phyloP scores from a whole-genome alignment of 208 protist genomes.

The Leishmania major region DNA sequence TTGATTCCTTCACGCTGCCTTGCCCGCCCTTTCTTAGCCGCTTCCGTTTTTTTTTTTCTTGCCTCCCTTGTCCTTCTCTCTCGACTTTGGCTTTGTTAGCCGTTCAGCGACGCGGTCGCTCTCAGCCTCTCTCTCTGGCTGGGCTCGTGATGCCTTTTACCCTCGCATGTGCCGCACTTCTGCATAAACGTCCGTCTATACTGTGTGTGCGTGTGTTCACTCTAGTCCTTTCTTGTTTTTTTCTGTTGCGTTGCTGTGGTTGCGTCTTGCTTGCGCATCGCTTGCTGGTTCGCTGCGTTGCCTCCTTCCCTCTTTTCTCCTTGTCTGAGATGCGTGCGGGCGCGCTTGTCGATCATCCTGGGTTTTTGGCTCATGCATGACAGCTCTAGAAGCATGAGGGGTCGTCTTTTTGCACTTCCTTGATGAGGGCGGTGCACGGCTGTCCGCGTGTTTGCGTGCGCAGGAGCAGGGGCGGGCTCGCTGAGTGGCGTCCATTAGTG shows the following conservation, averaged over 20 bases:
- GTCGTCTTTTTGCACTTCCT: background rate
- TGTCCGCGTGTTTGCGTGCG: background rate
- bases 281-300: background rate
- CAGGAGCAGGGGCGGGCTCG: background rate
- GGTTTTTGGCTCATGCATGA: background rate
- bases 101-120: background rate
- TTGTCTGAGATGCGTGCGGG: background rate
- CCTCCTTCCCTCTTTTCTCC: background rate
- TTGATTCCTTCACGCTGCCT: slow-evolving; percentile 6
- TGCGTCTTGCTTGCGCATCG: background rate
- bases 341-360: background rate
- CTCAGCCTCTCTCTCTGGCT: background rate
- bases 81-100: background rate
- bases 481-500: background rate
- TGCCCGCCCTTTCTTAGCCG: background rate
- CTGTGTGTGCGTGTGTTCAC: background rate
- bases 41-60: background rate
- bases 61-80: slow-evolving; percentile 4
- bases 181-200: background rate
- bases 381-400: background rate
- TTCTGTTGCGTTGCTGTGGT: background rate
- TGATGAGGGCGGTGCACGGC: background rate
- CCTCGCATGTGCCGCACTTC: background rate
- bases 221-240: background rate
- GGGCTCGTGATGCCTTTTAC: background rate